Percentiles rank a stretch among this genome's conserved stretches.
Evolutionary conservation across 2,329 filamentous ascomycete species (phyloP).

Genomic region (Scedosporium apiospermum): DNA sequence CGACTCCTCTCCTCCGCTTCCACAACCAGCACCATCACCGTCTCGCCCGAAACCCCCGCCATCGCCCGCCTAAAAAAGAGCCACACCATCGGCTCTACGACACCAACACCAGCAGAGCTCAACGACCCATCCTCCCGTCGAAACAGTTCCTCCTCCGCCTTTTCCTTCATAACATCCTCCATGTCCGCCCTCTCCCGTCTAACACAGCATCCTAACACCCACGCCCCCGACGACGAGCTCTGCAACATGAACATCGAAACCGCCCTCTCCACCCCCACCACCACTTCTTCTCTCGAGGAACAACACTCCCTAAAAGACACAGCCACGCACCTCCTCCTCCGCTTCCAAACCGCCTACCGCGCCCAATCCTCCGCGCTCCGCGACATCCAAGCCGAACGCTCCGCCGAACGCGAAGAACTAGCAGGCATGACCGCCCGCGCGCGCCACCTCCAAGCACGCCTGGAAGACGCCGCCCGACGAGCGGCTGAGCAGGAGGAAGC

Average conservation of each 20-base stretch:
- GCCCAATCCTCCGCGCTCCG: slow-evolving; percentile 37
- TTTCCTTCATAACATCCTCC: slow-evolving; percentile 36
- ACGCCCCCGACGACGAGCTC: slow-evolving; percentile 39
- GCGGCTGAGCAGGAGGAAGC: slow-evolving; percentile 43
- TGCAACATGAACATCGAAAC: slow-evolving; percentile 44
- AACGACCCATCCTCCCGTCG: not conserved
- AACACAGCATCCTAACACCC: slow-evolving; percentile 9
- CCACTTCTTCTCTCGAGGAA: too few species aligned
- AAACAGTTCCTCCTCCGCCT: slow-evolving; percentile 22
- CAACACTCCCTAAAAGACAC: slow-evolving; percentile 50
- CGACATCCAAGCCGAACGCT: slow-evolving; percentile 44
- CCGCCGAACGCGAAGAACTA: slow-evolving; percentile 43
- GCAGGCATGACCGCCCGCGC: slow-evolving; percentile 45
- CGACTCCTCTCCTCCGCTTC: slow-evolving; percentile 7
- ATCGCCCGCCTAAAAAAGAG: slow-evolving; percentile 17
- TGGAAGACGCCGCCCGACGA: slow-evolving; percentile 48
- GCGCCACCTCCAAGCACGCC: slow-evolving; percentile 45
- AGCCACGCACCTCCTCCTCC: slow-evolving; percentile 43
- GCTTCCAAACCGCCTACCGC: slow-evolving; percentile 51
- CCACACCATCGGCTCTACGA: slow-evolving; percentile 15
- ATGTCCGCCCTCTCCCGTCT: slow-evolving; percentile 26
- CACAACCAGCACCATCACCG: not conserved
- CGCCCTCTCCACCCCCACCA: slow-evolving; percentile 46
- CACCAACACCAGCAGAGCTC: slow-evolving; percentile 20
- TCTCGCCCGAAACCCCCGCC: slow-evolving; percentile 8